Evolutionary conservation across 805 yeast genomes (phyloP), one percentile per base, ranked within the genome.

Genomic region (Candida sanyiensis): DNA sequence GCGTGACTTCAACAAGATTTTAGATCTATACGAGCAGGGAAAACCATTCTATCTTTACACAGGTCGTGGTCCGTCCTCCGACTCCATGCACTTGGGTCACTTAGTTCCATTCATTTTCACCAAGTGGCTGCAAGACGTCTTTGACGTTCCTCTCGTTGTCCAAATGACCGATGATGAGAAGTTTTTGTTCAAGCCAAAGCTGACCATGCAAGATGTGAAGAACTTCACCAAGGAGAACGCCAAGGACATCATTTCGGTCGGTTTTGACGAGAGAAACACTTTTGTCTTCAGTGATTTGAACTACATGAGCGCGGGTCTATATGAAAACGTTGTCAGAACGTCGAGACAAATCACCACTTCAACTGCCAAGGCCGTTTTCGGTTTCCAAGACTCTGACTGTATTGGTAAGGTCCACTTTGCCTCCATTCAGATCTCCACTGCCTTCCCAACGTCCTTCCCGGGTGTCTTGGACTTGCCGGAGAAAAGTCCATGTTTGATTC

Each of bases 161-260:
- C 97, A 93, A 63, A 66, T 87, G 64, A 89, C 97, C 3, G 98
- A 93, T 61, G 98, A 93, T 62, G 98, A 93, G 63, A 93, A 93
- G 68, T 93, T 93, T 61, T 64, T 93, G 54, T 93, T 93, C 73
- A 93, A 93, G 66, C 96, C 73, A 50, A 82, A 85, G 56, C 73
- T 93, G 54, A 83, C 90, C 18, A 83, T 93, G 45, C 85, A 81
- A 24, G 95, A 90, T 54, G 96, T 90, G 49, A 84, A 85, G 63
- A 61, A 64, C 33, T 93, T 77, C 57, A 81, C 96, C 35, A 64
- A 58, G 25, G 88, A 86, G 44, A 93, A 93, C 56, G 90, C 95
- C 37, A 86, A 80, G 61, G 98, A 93, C 62, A 86, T 93, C 53
- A 82, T 89, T 48, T 83, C 96, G 12, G 87, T 86, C 45, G 98